Conservation (phyloP, 2,329 filamentous ascomycete species). For the Chaetomiaceae sp. region DNA sequence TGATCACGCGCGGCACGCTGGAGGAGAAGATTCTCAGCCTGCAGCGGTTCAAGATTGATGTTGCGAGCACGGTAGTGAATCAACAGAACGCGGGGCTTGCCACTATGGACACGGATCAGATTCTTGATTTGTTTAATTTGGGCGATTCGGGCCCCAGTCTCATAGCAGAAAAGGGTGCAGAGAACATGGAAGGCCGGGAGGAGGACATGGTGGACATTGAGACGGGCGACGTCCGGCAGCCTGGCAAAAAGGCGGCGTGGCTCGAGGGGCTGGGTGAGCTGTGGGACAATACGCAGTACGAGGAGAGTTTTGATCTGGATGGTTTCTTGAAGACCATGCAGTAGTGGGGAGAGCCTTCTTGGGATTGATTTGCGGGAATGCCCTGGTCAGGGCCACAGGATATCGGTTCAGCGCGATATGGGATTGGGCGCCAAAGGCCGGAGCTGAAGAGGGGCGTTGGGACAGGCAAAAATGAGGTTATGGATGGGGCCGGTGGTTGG, state of each 20-base stretch:
- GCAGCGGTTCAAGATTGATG: slow-evolving; percentile 99
- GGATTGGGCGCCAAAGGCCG: not conserved
- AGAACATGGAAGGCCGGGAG: slow-evolving; percentile 58
- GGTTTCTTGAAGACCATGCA: slow-evolving; percentile 95
- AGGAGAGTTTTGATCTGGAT: slow-evolving; percentile 95
- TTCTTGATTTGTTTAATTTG: slow-evolving; percentile 92
- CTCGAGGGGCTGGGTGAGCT: slow-evolving; percentile 91
- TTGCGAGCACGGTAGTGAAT: slow-evolving; percentile 96
- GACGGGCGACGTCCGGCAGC: slow-evolving; percentile 85
- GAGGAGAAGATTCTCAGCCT: slow-evolving; percentile 98
- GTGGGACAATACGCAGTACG: slow-evolving; percentile 97
- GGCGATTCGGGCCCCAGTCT: slow-evolving; percentile 69
- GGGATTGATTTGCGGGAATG: not conserved
- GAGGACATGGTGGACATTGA: slow-evolving; percentile 92
- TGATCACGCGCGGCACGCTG: slow-evolving; percentile 91
- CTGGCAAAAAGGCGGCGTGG: slow-evolving; percentile 89
- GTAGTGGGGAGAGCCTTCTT: slow-evolving; percentile 22
- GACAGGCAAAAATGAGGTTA: not conserved
- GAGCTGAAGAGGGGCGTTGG: not conserved
- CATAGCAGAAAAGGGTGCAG: slow-evolving; percentile 55
- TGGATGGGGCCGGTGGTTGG: slow-evolving; percentile 2
- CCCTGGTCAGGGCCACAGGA: not conserved
- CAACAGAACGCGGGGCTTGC: slow-evolving; percentile 93
- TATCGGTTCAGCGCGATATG: not conserved
- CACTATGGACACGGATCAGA: slow-evolving; percentile 98